These are phyloP conservation scores for Botrytis porri DNA, from an alignment of 2,329 filamentous ascomycete species.

Conservation along the genomic window DNA sequence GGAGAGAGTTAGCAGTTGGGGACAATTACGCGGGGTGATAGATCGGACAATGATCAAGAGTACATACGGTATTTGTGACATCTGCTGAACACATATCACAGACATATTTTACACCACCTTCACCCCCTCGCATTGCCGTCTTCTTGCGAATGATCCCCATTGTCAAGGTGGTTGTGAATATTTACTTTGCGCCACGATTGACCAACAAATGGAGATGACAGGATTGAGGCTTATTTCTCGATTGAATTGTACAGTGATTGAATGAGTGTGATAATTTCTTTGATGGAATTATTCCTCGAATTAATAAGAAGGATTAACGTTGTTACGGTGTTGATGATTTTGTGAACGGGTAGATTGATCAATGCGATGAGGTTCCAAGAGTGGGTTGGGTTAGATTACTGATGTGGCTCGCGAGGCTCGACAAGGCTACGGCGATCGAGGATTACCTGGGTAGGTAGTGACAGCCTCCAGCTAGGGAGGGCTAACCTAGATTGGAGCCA, in stretches of 20 bases:
- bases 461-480: too few species aligned
- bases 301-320: not conserved
- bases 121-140: conserved; percentile 77
- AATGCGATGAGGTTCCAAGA: conserved; percentile 10
- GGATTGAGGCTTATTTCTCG: not conserved
- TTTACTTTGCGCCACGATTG: conserved; percentile 13
- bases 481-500: not conserved
- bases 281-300: not conserved
- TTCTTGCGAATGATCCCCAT: conserved; percentile 99
- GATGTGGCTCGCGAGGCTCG: conserved; percentile 10
- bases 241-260: not conserved
- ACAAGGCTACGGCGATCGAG: not conserved
- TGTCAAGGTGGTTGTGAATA: conserved; percentile 1
- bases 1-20: conserved; percentile 11
- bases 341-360: not conserved
- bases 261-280: not conserved
- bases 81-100: conserved; percentile 97
- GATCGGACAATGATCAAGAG: not conserved
- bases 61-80: conserved; percentile 88
- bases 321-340: not conserved
- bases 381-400: not conserved
- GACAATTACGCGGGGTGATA: not conserved
- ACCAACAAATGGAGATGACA: not conserved
- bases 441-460: too few species aligned
- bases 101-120: conserved; percentile 91